A percentile compares a stretch with the other conserved stretches of the same genome.
phyloP scores from a whole-genome alignment of 1,284 basidiomycete genomes.

The Cutaneotrichosporon cavernicola region DNA sequence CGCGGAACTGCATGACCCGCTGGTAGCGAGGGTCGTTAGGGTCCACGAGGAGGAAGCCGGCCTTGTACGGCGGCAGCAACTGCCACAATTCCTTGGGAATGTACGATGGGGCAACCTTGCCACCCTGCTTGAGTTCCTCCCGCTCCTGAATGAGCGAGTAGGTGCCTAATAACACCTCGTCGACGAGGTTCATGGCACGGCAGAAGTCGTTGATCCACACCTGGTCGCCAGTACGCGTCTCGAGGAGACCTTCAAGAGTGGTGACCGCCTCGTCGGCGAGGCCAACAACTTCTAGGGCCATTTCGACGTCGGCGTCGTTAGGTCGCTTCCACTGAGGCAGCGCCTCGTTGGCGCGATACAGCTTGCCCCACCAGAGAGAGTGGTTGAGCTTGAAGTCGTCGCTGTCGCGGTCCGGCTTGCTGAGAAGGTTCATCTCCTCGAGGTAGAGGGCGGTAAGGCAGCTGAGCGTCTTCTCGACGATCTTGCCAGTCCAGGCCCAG shows the following conservation, averaged over 20 bases:
- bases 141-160: slow-evolving; percentile 49
- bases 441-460: slow-evolving; percentile 79
- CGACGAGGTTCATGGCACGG: slow-evolving; percentile 59
- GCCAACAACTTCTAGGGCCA: slow-evolving; percentile 73
- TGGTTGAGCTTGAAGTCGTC: slow-evolving; percentile 72
- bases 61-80: slow-evolving; percentile 63
- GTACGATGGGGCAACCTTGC: slow-evolving; percentile 34
- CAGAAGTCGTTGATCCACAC: slow-evolving; percentile 90
- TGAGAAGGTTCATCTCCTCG: slow-evolving; percentile 76
- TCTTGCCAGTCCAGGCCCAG: slow-evolving; percentile 74
- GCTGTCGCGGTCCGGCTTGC: slow-evolving; percentile 75
- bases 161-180: slow-evolving; percentile 38
- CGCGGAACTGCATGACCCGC: slow-evolving; percentile 62
- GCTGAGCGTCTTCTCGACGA: slow-evolving; percentile 75
- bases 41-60: slow-evolving; percentile 73
- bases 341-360: slow-evolving; percentile 77
- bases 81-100: slow-evolving; percentile 63
- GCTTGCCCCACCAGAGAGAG: slow-evolving; percentile 76
- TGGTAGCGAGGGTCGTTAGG: slow-evolving; percentile 73
- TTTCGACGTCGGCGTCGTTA: slow-evolving; percentile 62
- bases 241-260: slow-evolving; percentile 66
- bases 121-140: slow-evolving; percentile 42
- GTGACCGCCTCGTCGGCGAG: slow-evolving; percentile 62
- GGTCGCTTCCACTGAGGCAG: slow-evolving; percentile 79
- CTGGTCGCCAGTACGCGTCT: slow-evolving; percentile 60